A percentile compares a stretch with the other conserved stretches of the same genome.
phyloP scores from a whole-genome alignment of 2,329 filamentous ascomycete genomes.

The Colletotrichum liaoningense region DNA sequence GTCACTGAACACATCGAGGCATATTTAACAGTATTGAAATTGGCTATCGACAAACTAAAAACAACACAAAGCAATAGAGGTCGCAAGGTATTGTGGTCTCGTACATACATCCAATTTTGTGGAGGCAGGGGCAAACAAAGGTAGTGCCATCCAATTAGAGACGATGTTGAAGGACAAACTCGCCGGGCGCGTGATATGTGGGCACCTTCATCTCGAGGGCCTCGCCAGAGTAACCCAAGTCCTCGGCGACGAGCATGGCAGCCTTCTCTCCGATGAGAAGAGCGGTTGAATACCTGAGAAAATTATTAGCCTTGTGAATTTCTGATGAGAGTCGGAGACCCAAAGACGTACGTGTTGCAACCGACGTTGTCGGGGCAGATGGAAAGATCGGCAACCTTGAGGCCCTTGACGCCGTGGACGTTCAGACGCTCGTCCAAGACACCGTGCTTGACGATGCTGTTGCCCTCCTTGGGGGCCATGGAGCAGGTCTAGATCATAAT shows the following conservation, averaged over 20 bases:
- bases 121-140: conserved; percentile 7
- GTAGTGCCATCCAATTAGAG: conserved; percentile 44
- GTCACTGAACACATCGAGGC: background rate
- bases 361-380: conserved; percentile 86
- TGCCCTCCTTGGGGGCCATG: conserved; percentile 81
- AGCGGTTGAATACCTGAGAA: conserved; percentile 71
- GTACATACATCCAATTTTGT: conserved; percentile 1
- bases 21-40: background rate
- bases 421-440: conserved; percentile 83
- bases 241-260: conserved; percentile 76
- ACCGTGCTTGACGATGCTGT: conserved; percentile 83
- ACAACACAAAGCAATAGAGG: background rate
- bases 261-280: conserved; percentile 82
- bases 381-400: conserved; percentile 81
- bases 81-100: conserved; percentile 12
- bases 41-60: background rate
- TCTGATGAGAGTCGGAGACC: background rate
- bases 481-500: conserved; percentile 68
- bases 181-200: conserved; percentile 68
- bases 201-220: conserved; percentile 83
- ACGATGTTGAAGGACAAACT: conserved; percentile 52
- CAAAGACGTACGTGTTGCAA: conserved; percentile 67
- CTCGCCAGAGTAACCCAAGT: conserved; percentile 78
- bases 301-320: conserved; percentile 29
- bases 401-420: conserved; percentile 79